A percentile compares a stretch with the other conserved stretches of the same genome.
Conservation (phyloP, 169 alveolate species). For the Theileria orientalis region DNA sequence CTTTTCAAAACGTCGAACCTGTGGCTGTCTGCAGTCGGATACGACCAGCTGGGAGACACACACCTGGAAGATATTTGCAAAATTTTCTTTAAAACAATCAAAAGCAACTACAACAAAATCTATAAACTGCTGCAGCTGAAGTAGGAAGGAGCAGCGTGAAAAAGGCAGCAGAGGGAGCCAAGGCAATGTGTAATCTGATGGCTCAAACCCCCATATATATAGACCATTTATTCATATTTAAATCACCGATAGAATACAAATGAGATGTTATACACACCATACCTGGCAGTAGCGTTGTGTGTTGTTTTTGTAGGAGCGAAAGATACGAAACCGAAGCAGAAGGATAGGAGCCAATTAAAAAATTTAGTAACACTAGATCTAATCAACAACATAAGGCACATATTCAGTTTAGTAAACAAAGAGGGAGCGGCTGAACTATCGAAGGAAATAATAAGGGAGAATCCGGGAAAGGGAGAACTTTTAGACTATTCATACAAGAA, state of each 20-base stretch:
- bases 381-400: neutral
- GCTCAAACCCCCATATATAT: conserved; percentile 20
- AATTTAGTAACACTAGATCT: neutral
- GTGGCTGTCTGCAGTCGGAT: conserved; percentile 10
- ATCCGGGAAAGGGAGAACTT: conserved; percentile 11
- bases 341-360: neutral
- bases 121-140: conserved; percentile 9
- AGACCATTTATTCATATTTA: neutral
- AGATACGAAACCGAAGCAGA: neutral
- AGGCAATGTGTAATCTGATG: neutral
- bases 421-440: conserved; percentile 49
- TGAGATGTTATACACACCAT: conserved; percentile 5
- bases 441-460: conserved; percentile 1
- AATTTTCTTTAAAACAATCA: neutral
- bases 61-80: conserved; percentile 28
- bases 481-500: conserved; percentile 14
- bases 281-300: neutral
- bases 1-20: conserved; percentile 8
- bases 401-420: neutral
- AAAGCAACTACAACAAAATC: neutral
- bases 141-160: neutral
- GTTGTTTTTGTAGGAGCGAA: neutral
- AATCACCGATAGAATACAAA: neutral
- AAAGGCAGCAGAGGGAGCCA: too few species aligned
- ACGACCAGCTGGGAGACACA: conserved; percentile 14